Conservation (phyloP, 345 rosid genomes). For the Gynandropsis gynandra region DNA sequence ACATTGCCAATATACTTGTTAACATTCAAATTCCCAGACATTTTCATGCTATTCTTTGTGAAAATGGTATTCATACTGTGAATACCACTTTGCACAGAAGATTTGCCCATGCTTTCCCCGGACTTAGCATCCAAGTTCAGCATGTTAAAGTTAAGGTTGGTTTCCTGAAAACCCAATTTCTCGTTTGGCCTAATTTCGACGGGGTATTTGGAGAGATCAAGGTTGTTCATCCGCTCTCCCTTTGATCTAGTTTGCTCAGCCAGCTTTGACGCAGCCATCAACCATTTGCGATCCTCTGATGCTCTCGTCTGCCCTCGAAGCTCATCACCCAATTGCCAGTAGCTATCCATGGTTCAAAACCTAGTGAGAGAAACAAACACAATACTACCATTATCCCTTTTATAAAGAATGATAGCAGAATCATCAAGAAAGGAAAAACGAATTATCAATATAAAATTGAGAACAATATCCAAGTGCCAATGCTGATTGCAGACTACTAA, state of each 20-base stretch:
- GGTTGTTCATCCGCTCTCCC: conserved; percentile 85
- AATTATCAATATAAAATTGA: too few species aligned
- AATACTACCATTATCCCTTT: too few species aligned
- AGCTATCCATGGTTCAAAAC: conserved; percentile 36
- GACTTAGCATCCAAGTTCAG: conserved; percentile 63
- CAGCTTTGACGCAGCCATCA: conserved; percentile 74
- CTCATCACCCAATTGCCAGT: conserved; percentile 96
- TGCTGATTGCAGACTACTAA: too few species aligned
- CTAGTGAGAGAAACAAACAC: too few species aligned
- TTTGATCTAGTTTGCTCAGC: conserved; percentile 80
- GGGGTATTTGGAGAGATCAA: conserved; percentile 68
- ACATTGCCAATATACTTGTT: conserved; percentile 66
- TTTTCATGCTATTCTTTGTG: conserved; percentile 54
- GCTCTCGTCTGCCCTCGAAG: conserved; percentile 83
- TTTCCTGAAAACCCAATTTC: conserved; percentile 70
- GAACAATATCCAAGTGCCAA: too few species aligned
- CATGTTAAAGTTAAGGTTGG: conserved; percentile 75
- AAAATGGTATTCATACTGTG: conserved; percentile 62
- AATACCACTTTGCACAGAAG: conserved; percentile 42
- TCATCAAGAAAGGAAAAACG: too few species aligned
- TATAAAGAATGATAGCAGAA: too few species aligned
- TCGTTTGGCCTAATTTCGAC: conserved; percentile 56
- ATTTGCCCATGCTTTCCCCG: conserved; percentile 46
- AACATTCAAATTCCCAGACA: conserved; percentile 34
- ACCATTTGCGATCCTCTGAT: conserved; percentile 85